These are phyloP conservation scores for Ogataea sp. DNA, from an alignment of 805 yeast genomes.

Conservation along the genomic window DNA sequence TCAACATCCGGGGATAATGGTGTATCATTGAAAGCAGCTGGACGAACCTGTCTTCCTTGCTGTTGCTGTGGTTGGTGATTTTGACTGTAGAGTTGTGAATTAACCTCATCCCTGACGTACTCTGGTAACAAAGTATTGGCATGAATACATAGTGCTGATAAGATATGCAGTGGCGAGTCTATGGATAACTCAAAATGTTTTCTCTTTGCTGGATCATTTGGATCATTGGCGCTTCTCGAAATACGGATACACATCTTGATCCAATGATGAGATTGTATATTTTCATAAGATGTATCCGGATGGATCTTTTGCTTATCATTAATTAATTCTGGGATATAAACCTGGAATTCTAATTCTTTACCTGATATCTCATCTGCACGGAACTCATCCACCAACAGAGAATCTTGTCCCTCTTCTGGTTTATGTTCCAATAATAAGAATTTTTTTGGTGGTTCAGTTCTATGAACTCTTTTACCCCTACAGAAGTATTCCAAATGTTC, in stretches of 20 bases:
- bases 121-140: conserved; percentile 74
- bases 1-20: conserved; percentile 49
- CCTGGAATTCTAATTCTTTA: conserved; percentile 76
- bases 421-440: conserved; percentile 73
- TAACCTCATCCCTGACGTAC: conserved; percentile 29
- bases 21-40: background rate
- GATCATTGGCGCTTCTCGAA: conserved; percentile 53
- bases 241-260: conserved; percentile 80
- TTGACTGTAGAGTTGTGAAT: background rate
- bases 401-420: conserved; percentile 43
- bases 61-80: conserved; percentile 51
- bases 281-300: conserved; percentile 77
- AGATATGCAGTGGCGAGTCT: conserved; percentile 86
- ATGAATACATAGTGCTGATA: conserved; percentile 72
- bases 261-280: conserved; percentile 92
- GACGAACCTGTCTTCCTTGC: background rate
- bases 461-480: conserved; percentile 75
- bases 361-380: conserved; percentile 52
- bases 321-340: conserved; percentile 70
- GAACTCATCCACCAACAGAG: conserved; percentile 32
- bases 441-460: conserved; percentile 85
- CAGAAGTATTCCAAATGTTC: conserved; percentile 91
- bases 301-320: conserved; percentile 53
- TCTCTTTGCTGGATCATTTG: conserved; percentile 40
- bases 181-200: conserved; percentile 92